A percentile compares a stretch with the other conserved stretches of the same genome.
These are phyloP conservation scores for Linum trigynum DNA, from an alignment of 345 rosid species.

Conservation along the genomic window DNA sequence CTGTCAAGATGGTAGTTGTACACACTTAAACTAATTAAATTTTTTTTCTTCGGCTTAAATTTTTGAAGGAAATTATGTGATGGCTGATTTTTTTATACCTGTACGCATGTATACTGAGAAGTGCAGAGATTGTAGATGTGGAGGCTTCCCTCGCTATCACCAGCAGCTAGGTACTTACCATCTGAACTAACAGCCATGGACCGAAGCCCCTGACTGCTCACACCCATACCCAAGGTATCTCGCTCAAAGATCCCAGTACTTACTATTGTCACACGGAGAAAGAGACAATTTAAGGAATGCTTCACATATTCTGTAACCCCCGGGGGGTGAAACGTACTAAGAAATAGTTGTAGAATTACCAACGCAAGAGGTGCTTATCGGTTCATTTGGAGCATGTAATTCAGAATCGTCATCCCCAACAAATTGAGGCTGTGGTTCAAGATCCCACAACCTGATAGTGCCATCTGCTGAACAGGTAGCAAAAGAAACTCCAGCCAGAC, in stretches of 20 bases:
- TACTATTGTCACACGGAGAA: constrained; percentile 29
- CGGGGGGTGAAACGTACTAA: neutral
- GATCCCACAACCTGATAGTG: constrained; percentile 77
- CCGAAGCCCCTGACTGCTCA: constrained; percentile 51
- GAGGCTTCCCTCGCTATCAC: constrained; percentile 75
- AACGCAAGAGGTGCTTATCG: constrained; percentile 31
- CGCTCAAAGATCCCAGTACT: constrained; percentile 69
- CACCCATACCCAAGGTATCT: constrained; percentile 37
- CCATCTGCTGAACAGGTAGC: constrained; percentile 88
- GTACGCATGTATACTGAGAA: constrained; percentile 51
- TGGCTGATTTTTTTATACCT: constrained; percentile 32
- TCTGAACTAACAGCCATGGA: constrained; percentile 67
- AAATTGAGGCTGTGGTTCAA: constrained; percentile 36
- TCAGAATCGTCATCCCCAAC: constrained; percentile 22
- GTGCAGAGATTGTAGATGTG: constrained; percentile 63
- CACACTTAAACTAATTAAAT: neutral
- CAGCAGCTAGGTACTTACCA: constrained; percentile 72
- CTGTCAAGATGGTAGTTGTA: constrained; percentile 26
- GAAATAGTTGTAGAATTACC: constrained; percentile 28
- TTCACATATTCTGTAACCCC: neutral
- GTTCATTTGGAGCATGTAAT: constrained; percentile 20
- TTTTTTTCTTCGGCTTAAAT: neutral
- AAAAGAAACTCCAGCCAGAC: constrained; percentile 72
- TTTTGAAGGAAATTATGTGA: constrained; percentile 5
- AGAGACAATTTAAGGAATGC: neutral